These are phyloP conservation scores for Coemansia sp. DNA, from an alignment of 192 early-diverging fungal species.

Conservation along the genomic window DNA sequence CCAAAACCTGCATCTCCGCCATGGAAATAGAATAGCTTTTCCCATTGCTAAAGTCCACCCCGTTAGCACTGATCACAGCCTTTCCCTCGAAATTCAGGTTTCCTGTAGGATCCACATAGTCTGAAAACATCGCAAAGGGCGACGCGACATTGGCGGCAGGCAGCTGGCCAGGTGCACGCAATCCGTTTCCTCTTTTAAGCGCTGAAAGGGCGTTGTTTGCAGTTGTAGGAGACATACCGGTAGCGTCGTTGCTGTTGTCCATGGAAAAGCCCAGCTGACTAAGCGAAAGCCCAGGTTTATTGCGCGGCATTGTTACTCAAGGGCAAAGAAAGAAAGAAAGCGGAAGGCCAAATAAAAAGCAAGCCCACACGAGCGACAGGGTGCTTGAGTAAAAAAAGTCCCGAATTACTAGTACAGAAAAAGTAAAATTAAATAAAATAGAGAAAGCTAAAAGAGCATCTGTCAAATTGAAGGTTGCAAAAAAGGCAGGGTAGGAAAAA, in stretches of 20 bases:
- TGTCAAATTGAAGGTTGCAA: not conserved
- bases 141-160: conserved; percentile 1
- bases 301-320: conserved; percentile 40
- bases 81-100: conserved; percentile 90
- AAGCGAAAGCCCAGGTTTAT: conserved; percentile 40
- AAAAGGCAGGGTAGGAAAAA: conserved; percentile 1
- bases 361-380: not conserved
- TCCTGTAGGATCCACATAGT: conserved; percentile 55
- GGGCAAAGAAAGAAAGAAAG: not conserved
- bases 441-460: not conserved
- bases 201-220: too few species aligned
- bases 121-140: conserved; percentile 24
- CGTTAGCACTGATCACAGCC: conserved; percentile 83
- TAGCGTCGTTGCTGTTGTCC: not conserved
- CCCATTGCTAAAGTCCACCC: conserved; percentile 89
- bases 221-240: not conserved
- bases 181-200: too few species aligned
- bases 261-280: conserved; percentile 34
- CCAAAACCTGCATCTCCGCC: conserved; percentile 71
- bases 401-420: too few species aligned
- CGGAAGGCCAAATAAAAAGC: conserved; percentile 1
- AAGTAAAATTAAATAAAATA: not conserved
- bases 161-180: not conserved
- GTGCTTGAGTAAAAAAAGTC: not conserved
- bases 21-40: conserved; percentile 85